Evolutionary conservation across 805 yeast genomes (phyloP).

Genomic region (Metschnikowia reukaufii): DNA sequence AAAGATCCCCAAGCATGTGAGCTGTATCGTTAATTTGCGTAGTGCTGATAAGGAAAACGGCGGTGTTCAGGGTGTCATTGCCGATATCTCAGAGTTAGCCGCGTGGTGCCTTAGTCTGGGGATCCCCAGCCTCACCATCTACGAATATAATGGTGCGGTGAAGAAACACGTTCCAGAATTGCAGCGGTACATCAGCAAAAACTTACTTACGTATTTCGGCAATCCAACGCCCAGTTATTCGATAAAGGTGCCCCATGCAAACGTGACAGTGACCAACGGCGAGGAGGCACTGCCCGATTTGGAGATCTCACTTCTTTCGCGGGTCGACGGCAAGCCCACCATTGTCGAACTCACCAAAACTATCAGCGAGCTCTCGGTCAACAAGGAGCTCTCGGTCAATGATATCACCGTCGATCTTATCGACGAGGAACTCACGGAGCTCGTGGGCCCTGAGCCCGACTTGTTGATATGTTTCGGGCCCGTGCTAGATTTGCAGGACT

Average conservation of each 20-base stretch:
- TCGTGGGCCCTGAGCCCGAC: slow-evolving; percentile 93
- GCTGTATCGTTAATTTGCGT: slow-evolving; percentile 72
- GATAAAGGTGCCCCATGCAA: slow-evolving; percentile 68
- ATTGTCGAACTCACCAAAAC: slow-evolving; percentile 86
- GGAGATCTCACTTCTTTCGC: slow-evolving; percentile 64
- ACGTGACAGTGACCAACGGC: slow-evolving; percentile 37
- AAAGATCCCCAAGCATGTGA: slow-evolving; percentile 76
- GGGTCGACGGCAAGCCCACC: slow-evolving; percentile 85
- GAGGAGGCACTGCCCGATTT: slow-evolving; percentile 45
- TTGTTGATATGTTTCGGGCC: slow-evolving; percentile 82
- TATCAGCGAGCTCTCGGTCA: slow-evolving; percentile 70
- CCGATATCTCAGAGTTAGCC: slow-evolving; percentile 70
- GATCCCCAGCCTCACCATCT: slow-evolving; percentile 64
- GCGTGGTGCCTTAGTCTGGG: slow-evolving; percentile 95
- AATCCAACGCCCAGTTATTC: slow-evolving; percentile 62
- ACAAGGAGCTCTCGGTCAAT: slow-evolving; percentile 55
- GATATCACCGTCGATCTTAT: slow-evolving; percentile 76
- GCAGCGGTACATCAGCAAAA: slow-evolving; percentile 54
- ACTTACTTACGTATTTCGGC: slow-evolving; percentile 73
- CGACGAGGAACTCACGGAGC: slow-evolving; percentile 67
- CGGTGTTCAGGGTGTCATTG: slow-evolving; percentile 78
- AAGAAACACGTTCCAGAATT: slow-evolving; percentile 44
- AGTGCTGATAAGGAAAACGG: slow-evolving; percentile 85
- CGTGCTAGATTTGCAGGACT: slow-evolving; percentile 84
- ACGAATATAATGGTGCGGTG: slow-evolving; percentile 75